Evolutionary conservation across 768 basidiomycete genomes (phyloP).

Genomic region (Fibroporia radiculosa): DNA sequence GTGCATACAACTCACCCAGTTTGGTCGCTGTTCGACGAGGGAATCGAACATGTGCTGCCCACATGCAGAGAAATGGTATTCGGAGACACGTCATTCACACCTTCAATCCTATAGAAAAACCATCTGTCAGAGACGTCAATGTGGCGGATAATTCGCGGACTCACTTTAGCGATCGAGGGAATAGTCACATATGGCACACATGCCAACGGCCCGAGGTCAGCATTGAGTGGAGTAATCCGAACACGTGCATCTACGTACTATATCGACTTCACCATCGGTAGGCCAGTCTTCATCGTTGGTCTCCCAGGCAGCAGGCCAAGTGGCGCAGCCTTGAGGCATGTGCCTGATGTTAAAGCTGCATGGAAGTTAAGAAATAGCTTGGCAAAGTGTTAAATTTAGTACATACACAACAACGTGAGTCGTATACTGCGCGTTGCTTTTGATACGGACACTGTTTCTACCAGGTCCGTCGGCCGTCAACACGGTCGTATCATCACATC

Average conservation of each 20-base stretch:
- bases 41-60: constrained; percentile 48
- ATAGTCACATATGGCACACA: no score
- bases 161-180: not conserved
- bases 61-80: constrained; percentile 55
- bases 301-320: constrained; percentile 58
- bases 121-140: not conserved
- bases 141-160: not conserved
- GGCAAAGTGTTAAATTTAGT: not conserved
- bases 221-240: no score
- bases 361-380: not conserved
- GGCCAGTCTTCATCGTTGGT: constrained; percentile 42
- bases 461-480: constrained; percentile 43
- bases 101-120: constrained; percentile 29
- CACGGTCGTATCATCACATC: constrained; percentile 43
- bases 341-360: constrained; percentile 39
- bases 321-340: constrained; percentile 46
- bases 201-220: no score
- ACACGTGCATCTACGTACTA: constrained; percentile 17
- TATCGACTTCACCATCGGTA: constrained; percentile 32
- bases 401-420: constrained; percentile 32
- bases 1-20: constrained; percentile 39
- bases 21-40: constrained; percentile 28
- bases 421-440: constrained; percentile 42
- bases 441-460: constrained; percentile 50
- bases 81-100: constrained; percentile 47